phyloP scores from a whole-genome alignment of 805 yeast genomes.

The Barnettozyma sp. region DNA sequence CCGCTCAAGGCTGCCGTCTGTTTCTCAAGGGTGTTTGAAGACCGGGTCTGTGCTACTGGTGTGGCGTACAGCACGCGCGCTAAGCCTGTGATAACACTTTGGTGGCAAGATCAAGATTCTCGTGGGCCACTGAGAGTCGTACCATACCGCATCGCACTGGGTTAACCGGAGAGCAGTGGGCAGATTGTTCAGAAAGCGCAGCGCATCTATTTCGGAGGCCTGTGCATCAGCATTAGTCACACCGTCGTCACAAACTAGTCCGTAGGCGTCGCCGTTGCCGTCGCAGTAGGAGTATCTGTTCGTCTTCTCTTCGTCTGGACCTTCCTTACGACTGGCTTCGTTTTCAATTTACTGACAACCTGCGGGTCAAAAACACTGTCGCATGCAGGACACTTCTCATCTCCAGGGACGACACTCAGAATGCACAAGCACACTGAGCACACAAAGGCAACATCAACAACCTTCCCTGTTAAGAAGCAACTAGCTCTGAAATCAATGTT shows the following conservation, averaged over 20 bases:
- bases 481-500: conserved; percentile 92
- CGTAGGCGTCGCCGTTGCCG: not conserved
- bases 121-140: too few relatives aligned
- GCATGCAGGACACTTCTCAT: conserved; percentile 78
- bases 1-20: too few relatives aligned
- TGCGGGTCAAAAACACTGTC: conserved; percentile 65
- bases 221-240: too few relatives aligned
- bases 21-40: too few relatives aligned
- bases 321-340: conserved; percentile 49
- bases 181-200: too few relatives aligned
- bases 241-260: conserved; percentile 8
- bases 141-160: too few relatives aligned
- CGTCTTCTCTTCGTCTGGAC: conserved; percentile 31
- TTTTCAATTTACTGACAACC: conserved; percentile 49
- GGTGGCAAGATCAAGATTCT: too few relatives aligned
- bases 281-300: conserved; percentile 18
- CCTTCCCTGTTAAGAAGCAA: conserved; percentile 83
- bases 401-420: conserved; percentile 60
- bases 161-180: too few relatives aligned
- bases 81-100: too few relatives aligned
- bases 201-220: too few relatives aligned
- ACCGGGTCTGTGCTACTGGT: too few relatives aligned
- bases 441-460: conserved; percentile 89
- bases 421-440: conserved; percentile 91
- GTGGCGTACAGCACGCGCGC: too few relatives aligned